Base-by-base conservation (phyloP, 2,329 filamentous ascomycete genomes). In the Beauveria brongniartii region DNA sequence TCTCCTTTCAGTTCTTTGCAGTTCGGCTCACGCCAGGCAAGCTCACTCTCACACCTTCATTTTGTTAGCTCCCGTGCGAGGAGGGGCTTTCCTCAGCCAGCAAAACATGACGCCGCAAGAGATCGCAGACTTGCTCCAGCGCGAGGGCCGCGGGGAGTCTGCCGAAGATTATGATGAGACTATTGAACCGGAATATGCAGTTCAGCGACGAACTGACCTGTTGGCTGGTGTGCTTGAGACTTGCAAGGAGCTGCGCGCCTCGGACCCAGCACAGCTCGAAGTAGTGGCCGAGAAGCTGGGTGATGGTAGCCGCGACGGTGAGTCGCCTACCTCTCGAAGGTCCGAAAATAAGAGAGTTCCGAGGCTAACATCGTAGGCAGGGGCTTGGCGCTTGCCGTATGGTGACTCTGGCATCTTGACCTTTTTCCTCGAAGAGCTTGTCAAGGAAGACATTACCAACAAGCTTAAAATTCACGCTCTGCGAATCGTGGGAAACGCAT, bases 401-500 rank as follows among this genome's bases (percentile, higher is more conserved):
- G 84, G 84, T 7, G 77, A 82, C 30, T 84, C 84, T 0, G 82
- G 83, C 2, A 71, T 87, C 37, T 69, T 87, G 9, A 75, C 78
- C 22, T 82, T 85, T 70, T 83, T 84, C 65, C 73, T 85, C 18
- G 69, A 73, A 12, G 66, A 82, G 14, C 68, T 85, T 9, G 71
- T 72, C 5, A 67, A 69, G 0, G 70, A 75, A 4, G 71, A 69
- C 1, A 64, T 80, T 41, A 70, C 71, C 10, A 73, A 75, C 37
- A 67, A 73, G 1, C 72, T 86, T n/a, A 77, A 77, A 50, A 73
- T 82, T 8, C 84, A 87, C 60, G 71, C 78, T 8, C 72, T 87
- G 18, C 81, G 85, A 26, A 70, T 86, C 22, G 75, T 84, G 18
- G 85, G 84, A 16, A 88, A 88, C 68, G 81, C 82, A 10, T 86